Percentiles rank a stretch among this genome's conserved stretches.
Evolutionary conservation across 1,284 basidiomycete species (phyloP).

Genomic region (Bondarzewia mesenterica): DNA sequence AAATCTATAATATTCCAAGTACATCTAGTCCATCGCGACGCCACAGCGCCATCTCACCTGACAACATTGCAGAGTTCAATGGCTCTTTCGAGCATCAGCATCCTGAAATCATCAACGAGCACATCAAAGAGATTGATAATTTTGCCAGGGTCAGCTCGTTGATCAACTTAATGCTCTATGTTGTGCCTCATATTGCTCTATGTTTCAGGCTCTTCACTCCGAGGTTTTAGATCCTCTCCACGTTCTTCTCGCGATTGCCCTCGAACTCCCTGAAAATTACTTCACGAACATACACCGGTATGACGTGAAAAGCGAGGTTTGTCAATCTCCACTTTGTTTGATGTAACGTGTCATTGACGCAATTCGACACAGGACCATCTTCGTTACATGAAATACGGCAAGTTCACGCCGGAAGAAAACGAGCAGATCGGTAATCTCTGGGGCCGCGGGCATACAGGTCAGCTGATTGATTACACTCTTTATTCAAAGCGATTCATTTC

Average conservation of each 20-base stretch:
- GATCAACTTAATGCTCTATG: not conserved
- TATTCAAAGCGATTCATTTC: not conserved
- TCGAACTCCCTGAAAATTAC: conserved; percentile 48
- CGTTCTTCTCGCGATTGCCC: conserved; percentile 36
- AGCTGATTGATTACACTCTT: conserved; percentile 7
- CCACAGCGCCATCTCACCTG: not conserved
- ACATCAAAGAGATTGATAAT: conserved; percentile 40
- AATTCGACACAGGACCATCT: conserved; percentile 36
- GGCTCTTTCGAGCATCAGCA: conserved; percentile 31
- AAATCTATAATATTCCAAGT: conserved; percentile 50
- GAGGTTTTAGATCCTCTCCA: conserved; percentile 44
- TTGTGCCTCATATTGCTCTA: not conserved
- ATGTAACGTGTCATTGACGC: not conserved
- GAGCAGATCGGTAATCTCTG: conserved; percentile 28
- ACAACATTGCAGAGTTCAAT: conserved; percentile 27
- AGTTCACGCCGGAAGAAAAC: conserved; percentile 38
- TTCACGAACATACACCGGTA: conserved; percentile 46
- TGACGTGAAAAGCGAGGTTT: conserved; percentile 28
- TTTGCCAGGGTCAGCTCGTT: conserved; percentile 26
- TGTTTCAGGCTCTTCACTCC: conserved; percentile 30
- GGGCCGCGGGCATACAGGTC: conserved; percentile 40
- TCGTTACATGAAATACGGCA: conserved; percentile 49
- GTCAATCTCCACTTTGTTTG: not conserved
- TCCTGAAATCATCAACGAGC: conserved; percentile 28
- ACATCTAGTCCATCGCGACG: conserved; percentile 5